phyloP scores from a whole-genome alignment of 169 alveolate genomes.

The Plasmodium malariae region DNA sequence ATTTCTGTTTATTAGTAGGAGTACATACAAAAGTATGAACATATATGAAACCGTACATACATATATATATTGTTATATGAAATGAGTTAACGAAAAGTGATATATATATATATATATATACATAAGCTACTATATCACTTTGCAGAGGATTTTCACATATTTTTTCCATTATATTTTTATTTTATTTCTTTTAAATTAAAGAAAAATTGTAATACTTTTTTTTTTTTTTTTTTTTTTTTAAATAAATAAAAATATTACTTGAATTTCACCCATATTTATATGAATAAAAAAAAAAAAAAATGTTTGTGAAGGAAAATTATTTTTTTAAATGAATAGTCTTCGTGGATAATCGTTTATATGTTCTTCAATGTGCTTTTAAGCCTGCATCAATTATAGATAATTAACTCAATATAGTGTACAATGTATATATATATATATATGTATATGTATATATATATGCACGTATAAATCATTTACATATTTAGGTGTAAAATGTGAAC shows the following conservation, averaged over 20 bases:
- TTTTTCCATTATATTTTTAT: neutral
- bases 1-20: conserved; percentile 13
- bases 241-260: conserved; percentile 14
- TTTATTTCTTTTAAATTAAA: neutral
- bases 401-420: neutral
- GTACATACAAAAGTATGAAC: no score
- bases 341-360: neutral
- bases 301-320: neutral
- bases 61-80: neutral
- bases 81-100: no score
- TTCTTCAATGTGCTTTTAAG: neutral
- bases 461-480: no score
- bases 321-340: conserved; percentile 4
- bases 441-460: neutral
- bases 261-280: conserved; percentile 23
- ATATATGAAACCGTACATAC: neutral
- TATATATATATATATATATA: no score
- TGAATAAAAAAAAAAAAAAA: neutral
- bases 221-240: conserved; percentile 3
- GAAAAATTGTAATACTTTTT: neutral
- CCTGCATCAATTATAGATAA: neutral
- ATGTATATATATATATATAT: neutral
- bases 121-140: neutral
- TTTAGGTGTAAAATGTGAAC: no score
- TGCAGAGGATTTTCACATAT: neutral